These are phyloP conservation scores for Aspergillus ostianus DNA, from an alignment of 495 filamentous ascomycete species.

Conservation along the genomic window DNA sequence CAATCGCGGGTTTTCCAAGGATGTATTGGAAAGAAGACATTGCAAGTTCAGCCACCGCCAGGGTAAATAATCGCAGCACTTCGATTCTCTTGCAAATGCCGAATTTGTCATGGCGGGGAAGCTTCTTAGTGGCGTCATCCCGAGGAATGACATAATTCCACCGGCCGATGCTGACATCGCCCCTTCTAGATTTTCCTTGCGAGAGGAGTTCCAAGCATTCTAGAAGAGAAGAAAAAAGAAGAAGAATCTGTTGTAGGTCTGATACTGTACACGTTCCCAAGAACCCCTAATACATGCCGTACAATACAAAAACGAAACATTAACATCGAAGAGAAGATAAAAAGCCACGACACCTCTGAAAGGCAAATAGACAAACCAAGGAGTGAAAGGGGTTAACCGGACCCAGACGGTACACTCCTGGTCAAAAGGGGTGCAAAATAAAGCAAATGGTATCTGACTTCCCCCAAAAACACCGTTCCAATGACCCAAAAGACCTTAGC, in stretches of 20 bases:
- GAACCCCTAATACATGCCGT: constrained; percentile 16
- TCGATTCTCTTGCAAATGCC: background rate
- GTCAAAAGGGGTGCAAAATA: constrained; percentile 1
- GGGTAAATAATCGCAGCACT: background rate
- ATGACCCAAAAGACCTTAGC: constrained; percentile 17
- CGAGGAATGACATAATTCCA: constrained; percentile 14
- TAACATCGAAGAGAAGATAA: constrained; percentile 12
- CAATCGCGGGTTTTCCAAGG: background rate
- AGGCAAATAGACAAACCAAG: background rate
- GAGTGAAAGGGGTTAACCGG: background rate
- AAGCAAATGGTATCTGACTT: constrained; percentile 36
- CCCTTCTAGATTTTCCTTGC: background rate
- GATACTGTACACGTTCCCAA: constrained; percentile 35
- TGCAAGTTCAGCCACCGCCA: background rate
- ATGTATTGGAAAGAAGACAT: background rate
- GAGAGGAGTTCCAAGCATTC: background rate
- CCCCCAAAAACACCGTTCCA: constrained; percentile 34
- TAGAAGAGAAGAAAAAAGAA: background rate
- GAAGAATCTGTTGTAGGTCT: background rate
- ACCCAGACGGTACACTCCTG: background rate
- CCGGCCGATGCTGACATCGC: background rate
- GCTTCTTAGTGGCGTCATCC: constrained; percentile 18
- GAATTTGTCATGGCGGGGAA: constrained; percentile 12
- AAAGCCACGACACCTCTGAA: constrained; percentile 13
- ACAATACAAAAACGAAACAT: constrained; percentile 14